Evolutionary conservation across 805 yeast species (phyloP), one percentile per base, ranked within the genome.

Genomic region (Lipomyces chichibuensis): DNA sequence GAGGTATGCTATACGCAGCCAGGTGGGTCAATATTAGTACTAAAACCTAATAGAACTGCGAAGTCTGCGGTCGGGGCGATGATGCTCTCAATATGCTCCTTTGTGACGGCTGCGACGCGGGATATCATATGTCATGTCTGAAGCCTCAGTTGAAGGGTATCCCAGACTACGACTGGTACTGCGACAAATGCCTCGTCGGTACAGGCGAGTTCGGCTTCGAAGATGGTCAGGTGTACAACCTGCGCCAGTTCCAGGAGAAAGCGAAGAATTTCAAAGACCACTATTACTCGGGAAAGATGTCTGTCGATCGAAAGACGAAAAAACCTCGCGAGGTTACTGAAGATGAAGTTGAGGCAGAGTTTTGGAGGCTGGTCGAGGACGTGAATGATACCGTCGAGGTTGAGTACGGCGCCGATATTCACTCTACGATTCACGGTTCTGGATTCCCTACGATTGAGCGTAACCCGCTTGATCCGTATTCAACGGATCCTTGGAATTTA

Each of bases 131-230:
- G 77, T 78, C 79, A 52, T 92, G 97, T 74, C 78, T 92, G n/a
- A 78, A 77, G 14, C 89, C 89, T 2, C 87, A 87, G 1, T 71
- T 89, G 29, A 74, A 77, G 0, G 73, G 73, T 2, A 78, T 88
- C 1, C 92, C 93, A 0, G 75, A 80, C 32, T 85, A 84, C 11
- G 84, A 81, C 20, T 93, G 97, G 97, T 88, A 83, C 74, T 93
- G 98, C 76, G 89, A 88, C 60, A 84, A 84, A 65, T 93, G 98
- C 77, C 80, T 93, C n/a, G 81, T 89, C 14, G 97, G 97, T 0
- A 88, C 91, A 53, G 94, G 95, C 0, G 92, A 87, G 70, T 93
- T 91, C 74, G 97, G 96, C 0, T 93, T 94, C 76, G 93, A 89
- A 70, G 95, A 90, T 70, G 84, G 87, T 0, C 75, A 80, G 23